Evolutionary conservation across 75 land plant genomes (phyloP), one percentile per base, ranked within the genome.

Genomic region (Pinus albicaulis): DNA sequence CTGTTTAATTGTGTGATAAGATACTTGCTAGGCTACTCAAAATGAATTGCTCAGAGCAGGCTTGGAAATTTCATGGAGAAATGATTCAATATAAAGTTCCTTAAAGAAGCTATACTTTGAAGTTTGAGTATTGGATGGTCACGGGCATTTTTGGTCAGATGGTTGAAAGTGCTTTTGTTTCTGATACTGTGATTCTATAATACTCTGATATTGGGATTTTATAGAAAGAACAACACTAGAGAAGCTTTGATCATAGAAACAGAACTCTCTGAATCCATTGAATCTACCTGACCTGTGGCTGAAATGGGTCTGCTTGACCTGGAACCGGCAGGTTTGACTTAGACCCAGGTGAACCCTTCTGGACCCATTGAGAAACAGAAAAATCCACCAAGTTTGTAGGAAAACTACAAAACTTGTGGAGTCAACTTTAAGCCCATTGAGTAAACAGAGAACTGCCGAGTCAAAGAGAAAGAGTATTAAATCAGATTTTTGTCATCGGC

Each of bases 101-200:
- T 72, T 14, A 34, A 19, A 72, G 74, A 34, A 55, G 56, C 23
- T 55, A 55, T 25, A 72, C 74, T 72, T 16, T 25, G 57, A 38
- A 38, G 41, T 38, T 4, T 38, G 3, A 55, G 24, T 17, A 72
- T 72, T 28, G 48, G 34, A 72, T 55, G 57, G 57, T 26, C 6
- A 53, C 44, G 17, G 74, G 22, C 25, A 24, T 20, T 55, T 72
- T 55, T 15, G 57, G 4, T 72, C 36, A 23, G 31, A 72, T 24
- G 7, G 74, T 26, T 25, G 57, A 14, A 25, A 72, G 14, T 55
- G 74, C 56, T 55, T 52, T 72, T 26, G 57, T 24, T 72, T 57
- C 74, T 55, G 74, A 72, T 72, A 24, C 55, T 25, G 74, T 55
- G 57, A 72, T 57, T 72, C 5, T 72, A 48, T 23, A 72, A 72